Base-by-base conservation (phyloP, 2,329 filamentous ascomycete species). In the Beauveria bassiana region DNA sequence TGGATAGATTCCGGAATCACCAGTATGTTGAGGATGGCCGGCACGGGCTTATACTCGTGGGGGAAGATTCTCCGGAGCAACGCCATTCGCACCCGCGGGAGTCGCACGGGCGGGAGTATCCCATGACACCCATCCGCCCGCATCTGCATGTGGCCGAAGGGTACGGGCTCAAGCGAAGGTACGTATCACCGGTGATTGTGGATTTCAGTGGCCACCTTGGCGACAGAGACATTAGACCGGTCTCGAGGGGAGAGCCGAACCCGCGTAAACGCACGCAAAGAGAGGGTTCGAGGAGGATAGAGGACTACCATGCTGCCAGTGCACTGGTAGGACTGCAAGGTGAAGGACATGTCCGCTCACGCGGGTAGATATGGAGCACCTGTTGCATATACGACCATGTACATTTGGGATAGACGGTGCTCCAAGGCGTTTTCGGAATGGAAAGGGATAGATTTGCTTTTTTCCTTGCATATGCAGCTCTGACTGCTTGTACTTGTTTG, bases 311-410 rank as follows among this genome's bases (percentile, higher is more conserved):
- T n/a, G 65, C 63, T 10, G 65, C 65, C 0, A 62, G 34, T 12
- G 62, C 55, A 6, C 59, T 66, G 22, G 40, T 66, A 46, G 63
- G 63, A 12, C 28, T 66, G 12, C 62, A 62, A 3, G 53, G 43
- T 26, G 64, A 65, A 6, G n/a, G n/a, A 26, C 38, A 52, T 38
- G 10, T 28, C 47, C 57, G 40, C 38, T 45, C 57, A 34, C 57
- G 57, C 42, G 49, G 55, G 52, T 59, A 45, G 20, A 34, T 16
- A 42, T 42, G 22, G 22, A n/a, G 46, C 34, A 26, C 8, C 47
- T 59, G 22, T 14, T 59, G 31, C 31, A 34, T 40, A 26, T 31
- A 50, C 24, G 31, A 50, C 20, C 8, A 58, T 49, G 28, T 50
- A 28, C 18, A 28, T 20, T 40, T 50, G 45, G 45, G 45, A 50